Conservation (phyloP, 768 basidiomycete genomes). For the Fibroporia radiculosa region DNA sequence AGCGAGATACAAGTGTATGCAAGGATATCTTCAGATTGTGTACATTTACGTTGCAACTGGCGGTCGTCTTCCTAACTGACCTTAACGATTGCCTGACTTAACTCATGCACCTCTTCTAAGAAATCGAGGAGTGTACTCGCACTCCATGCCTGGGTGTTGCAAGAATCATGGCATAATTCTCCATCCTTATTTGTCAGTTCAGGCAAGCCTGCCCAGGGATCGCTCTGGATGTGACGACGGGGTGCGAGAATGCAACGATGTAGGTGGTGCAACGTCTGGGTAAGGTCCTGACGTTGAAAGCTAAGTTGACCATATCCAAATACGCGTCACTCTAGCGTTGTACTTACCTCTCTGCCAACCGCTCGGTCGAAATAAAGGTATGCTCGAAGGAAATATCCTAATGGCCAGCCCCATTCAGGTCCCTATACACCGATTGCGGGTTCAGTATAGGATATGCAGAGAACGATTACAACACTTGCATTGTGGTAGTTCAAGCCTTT, state of each 20-base stretch:
- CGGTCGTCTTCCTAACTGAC: too few relatives aligned
- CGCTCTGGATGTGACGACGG: constrained; percentile 65
- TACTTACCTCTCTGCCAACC: constrained; percentile 58
- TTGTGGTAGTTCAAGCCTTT: constrained; percentile 96
- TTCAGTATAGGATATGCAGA: constrained; percentile 6
- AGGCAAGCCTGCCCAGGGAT: constrained; percentile 91
- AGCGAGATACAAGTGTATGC: too few relatives aligned
- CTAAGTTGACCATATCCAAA: background rate
- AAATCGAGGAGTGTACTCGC: constrained; percentile 89
- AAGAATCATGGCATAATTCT: constrained; percentile 77
- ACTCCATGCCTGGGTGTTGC: constrained; percentile 94
- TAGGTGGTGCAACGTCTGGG: constrained; percentile 72
- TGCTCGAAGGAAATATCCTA: constrained; percentile 92
- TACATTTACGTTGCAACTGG: too few relatives aligned
- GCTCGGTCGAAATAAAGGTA: constrained; percentile 82
- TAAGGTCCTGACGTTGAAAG: constrained; percentile 52
- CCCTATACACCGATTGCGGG: constrained; percentile 40
- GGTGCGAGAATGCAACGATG: constrained; percentile 64
- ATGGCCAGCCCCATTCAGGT: constrained; percentile 92
- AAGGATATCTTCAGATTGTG: too few relatives aligned
- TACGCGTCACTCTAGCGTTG: constrained; percentile 3
- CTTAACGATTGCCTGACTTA: constrained; percentile 16
- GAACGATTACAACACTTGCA: constrained; percentile 33
- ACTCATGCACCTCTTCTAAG: constrained; percentile 61
- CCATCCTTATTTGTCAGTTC: constrained; percentile 89